Conservation (phyloP, 2,329 filamentous ascomycete genomes). For the Dichotomopilus funicola region DNA sequence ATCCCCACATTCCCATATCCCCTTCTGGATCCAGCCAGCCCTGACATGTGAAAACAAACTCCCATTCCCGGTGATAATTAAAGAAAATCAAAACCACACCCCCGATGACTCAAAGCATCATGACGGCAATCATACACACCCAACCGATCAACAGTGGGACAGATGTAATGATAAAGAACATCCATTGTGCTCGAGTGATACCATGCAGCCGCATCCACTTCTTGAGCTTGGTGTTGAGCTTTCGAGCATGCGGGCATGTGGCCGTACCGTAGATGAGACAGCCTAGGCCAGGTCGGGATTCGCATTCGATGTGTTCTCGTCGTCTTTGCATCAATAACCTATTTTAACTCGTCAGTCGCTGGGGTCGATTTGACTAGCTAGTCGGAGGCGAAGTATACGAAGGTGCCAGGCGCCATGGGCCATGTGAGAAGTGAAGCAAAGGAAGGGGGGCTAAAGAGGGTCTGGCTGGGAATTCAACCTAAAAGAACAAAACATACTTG, state of each 20-base stretch:
- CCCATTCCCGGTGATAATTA: not conserved
- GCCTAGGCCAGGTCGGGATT: constrained; percentile 49
- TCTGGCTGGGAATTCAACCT: too few relatives aligned
- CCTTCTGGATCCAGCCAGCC: not conserved
- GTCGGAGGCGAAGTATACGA: not conserved
- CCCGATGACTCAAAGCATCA: not conserved
- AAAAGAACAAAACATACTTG: constrained; percentile 33
- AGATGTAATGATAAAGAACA: constrained; percentile 29
- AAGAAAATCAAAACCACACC: not conserved
- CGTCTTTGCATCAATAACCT: constrained; percentile 54
- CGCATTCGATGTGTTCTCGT: constrained; percentile 55
- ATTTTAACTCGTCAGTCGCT: not conserved
- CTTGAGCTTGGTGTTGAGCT: constrained; percentile 39
- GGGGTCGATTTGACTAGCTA: not conserved
- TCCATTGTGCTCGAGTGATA: constrained; percentile 34
- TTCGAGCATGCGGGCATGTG: constrained; percentile 40
- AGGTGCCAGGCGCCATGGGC: constrained; percentile 21
- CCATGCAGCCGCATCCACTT: constrained; percentile 35
- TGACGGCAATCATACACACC: constrained; percentile 9
- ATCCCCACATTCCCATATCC: not conserved
- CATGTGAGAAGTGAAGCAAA: not conserved
- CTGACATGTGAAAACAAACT: not conserved
- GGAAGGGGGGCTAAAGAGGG: not conserved
- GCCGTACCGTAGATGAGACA: constrained; percentile 49
- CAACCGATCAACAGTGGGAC: constrained; percentile 12